Conservation (phyloP, 164 flowering plant genomes). For the Vitis rupestris region DNA sequence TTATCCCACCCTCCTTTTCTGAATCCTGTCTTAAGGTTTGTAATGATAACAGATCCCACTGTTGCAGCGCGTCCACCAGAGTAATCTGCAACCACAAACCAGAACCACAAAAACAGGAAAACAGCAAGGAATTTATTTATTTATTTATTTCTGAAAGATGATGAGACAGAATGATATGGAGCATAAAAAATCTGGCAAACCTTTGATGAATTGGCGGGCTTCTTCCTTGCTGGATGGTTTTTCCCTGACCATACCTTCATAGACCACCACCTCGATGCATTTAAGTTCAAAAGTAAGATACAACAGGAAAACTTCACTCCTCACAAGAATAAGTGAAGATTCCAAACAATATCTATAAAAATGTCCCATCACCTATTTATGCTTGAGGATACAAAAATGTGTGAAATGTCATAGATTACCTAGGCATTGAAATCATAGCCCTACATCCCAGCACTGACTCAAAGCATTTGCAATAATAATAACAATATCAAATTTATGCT, state of each 20-base stretch:
- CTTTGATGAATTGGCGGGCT: constrained; percentile 77
- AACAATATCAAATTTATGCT: not conserved
- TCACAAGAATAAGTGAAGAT: not conserved
- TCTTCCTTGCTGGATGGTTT: constrained; percentile 88
- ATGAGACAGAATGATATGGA: not conserved
- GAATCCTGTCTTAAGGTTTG: constrained; percentile 70
- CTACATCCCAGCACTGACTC: not conserved
- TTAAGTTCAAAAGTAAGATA: constrained; percentile 29
- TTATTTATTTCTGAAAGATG: no score
- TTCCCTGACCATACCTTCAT: constrained; percentile 84
- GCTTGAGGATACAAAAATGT: constrained; percentile 28
- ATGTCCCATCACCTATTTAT: constrained; percentile 28
- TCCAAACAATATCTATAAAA: not conserved
- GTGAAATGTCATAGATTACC: constrained; percentile 5
- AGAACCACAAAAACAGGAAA: constrained; percentile 1
- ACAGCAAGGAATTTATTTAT: not conserved
- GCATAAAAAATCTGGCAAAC: constrained; percentile 23
- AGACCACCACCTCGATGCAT: constrained; percentile 88
- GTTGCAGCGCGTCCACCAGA: constrained; percentile 78
- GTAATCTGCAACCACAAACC: constrained; percentile 47
- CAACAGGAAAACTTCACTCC: not conserved
- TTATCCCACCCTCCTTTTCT: constrained; percentile 79
- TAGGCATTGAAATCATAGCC: not conserved
- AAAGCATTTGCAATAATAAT: not conserved
- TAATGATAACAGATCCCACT: constrained; percentile 77